phyloP scores from a whole-genome alignment of 177 flowering plant genomes.

The Telopea speciosissima region DNA sequence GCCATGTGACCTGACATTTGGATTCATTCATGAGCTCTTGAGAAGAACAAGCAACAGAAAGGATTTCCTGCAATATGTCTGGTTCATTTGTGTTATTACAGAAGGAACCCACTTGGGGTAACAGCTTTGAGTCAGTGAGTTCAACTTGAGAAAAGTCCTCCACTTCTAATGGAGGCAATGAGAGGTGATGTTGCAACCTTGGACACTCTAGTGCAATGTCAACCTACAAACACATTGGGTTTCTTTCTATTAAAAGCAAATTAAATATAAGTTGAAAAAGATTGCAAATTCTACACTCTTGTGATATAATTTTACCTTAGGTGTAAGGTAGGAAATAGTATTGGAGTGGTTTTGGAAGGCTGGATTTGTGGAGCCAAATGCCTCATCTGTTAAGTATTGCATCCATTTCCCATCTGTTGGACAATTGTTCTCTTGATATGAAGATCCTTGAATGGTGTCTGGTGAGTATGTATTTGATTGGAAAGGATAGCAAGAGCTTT shows the following conservation, averaged over 20 bases:
- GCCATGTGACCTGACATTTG: conserved; percentile 28
- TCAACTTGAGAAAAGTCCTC: conserved; percentile 48
- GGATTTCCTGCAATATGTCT: conserved; percentile 58
- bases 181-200: conserved; percentile 59
- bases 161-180: conserved; percentile 60
- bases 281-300: background rate
- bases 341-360: conserved; percentile 30
- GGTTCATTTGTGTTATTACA: conserved; percentile 18
- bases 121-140: conserved; percentile 16
- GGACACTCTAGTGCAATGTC: conserved; percentile 81
- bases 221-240: conserved; percentile 38
- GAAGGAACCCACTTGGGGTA: conserved; percentile 18
- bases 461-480: conserved; percentile 30
- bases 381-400: conserved; percentile 49
- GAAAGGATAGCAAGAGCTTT: conserved; percentile 32
- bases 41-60: conserved; percentile 65
- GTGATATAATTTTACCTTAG: conserved; percentile 34
- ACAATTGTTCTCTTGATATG: conserved; percentile 12
- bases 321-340: conserved; percentile 35
- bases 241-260: too few relatives aligned
- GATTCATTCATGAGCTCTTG: conserved; percentile 40
- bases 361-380: conserved; percentile 37
- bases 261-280: background rate
- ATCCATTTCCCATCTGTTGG: conserved; percentile 44
- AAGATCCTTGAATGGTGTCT: conserved; percentile 16